phyloP scores from a whole-genome alignment of 352 stramenopile genomes.

The Pythium chondricola region DNA sequence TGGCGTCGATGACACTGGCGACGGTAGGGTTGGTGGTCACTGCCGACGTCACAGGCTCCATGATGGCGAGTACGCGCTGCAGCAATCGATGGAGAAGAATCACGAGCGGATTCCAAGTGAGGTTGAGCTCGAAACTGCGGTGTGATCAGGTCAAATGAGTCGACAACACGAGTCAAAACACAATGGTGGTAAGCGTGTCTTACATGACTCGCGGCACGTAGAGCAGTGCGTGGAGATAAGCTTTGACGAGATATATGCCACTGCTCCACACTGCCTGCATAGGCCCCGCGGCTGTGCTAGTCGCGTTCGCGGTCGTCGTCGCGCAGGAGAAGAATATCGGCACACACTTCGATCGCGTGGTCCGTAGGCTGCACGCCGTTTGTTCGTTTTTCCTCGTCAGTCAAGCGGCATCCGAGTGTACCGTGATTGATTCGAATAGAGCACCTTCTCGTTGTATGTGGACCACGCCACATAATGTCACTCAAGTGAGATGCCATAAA shows the following conservation, averaged over 20 bases:
- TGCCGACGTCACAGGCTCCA: constrained; percentile 12
- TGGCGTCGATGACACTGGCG: neutral
- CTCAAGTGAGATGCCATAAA: neutral
- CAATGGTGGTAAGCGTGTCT: constrained; percentile 7
- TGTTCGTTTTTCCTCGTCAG: neutral
- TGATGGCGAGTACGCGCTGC: constrained; percentile 17
- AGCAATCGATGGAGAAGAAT: constrained; percentile 37
- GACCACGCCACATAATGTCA: neutral
- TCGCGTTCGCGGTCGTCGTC: neutral
- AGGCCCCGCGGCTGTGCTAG: constrained; percentile 7
- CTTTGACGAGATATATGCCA: constrained; percentile 44
- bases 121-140: constrained; percentile 47
- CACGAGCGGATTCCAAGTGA: constrained; percentile 62
- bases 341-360: neutral
- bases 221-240: constrained; percentile 56
- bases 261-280: constrained; percentile 24
- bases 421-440: neutral
- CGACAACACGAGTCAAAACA: neutral
- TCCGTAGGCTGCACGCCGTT: neutral
- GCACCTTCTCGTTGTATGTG: neutral
- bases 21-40: neutral
- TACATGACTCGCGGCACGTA: constrained; percentile 65
- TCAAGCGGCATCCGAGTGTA: neutral
- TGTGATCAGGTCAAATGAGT: too few relatives aligned
- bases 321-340: neutral